phyloP scores from a whole-genome alignment of 176 grass and related monocot species.

The Bothriochloa decipiens region DNA sequence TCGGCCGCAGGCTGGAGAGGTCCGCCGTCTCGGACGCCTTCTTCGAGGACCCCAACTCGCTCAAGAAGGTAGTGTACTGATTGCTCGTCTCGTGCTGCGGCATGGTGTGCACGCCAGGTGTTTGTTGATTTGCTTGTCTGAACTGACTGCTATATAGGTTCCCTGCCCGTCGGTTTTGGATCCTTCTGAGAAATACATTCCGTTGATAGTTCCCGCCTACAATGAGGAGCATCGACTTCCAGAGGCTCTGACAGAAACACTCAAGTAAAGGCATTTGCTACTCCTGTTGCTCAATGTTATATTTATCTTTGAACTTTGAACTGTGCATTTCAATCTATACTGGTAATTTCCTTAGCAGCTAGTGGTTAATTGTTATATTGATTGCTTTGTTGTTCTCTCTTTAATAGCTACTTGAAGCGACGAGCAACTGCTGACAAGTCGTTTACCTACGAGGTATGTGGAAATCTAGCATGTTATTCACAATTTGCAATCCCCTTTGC shows the following conservation, averaged over 20 bases:
- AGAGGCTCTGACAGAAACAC: conserved; percentile 64
- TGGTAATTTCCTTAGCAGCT: neutral
- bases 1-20: conserved; percentile 68
- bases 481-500: neutral
- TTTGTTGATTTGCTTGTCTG: conserved; percentile 40
- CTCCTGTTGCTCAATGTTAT: conserved; percentile 2
- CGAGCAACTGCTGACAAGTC: conserved; percentile 64
- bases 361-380: conserved; percentile 5
- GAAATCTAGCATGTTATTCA: neutral
- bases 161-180: conserved; percentile 81
- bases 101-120: conserved; percentile 15
- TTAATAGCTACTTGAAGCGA: conserved; percentile 76
- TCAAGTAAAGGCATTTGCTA: conserved; percentile 57
- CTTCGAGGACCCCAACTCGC: conserved; percentile 89
- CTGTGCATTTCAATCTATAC: neutral
- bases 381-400: conserved; percentile 7
- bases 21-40: conserved; percentile 58
- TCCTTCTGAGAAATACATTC: conserved; percentile 85
- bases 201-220: conserved; percentile 82
- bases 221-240: conserved; percentile 88
- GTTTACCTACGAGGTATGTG: conserved; percentile 90
- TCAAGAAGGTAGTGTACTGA: conserved; percentile 65
- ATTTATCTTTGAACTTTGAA: neutral
- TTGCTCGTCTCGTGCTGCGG: neutral
- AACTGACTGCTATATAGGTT: conserved; percentile 52